These are phyloP conservation scores for Saturnispora besseyi DNA, from an alignment of 805 yeast species.

Conservation along the genomic window DNA sequence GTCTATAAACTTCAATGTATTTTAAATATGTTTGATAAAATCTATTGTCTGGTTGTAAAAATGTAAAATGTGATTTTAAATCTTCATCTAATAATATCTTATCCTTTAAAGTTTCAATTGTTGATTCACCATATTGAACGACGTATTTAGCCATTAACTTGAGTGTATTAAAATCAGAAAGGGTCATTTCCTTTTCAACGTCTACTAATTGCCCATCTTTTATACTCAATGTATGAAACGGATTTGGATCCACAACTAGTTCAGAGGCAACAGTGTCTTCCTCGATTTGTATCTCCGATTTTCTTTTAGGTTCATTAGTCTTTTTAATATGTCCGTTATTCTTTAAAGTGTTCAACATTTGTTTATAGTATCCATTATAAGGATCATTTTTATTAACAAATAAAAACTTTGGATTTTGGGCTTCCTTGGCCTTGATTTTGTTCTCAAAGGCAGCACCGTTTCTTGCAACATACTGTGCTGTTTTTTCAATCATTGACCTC, in stretches of 20 bases:
- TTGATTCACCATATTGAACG: constrained; percentile 48
- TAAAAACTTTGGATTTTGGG: constrained; percentile 45
- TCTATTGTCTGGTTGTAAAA: constrained; percentile 52
- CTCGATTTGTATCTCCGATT: background rate
- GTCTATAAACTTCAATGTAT: constrained; percentile 49
- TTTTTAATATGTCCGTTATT: constrained; percentile 20
- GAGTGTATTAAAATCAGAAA: constrained; percentile 57
- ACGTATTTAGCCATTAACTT: constrained; percentile 64
- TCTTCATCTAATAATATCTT: constrained; percentile 23
- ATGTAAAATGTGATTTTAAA: constrained; percentile 54
- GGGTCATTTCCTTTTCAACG: constrained; percentile 36
- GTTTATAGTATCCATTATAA: constrained; percentile 48
- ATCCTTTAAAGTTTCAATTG: constrained; percentile 30
- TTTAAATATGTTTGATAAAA: constrained; percentile 41
- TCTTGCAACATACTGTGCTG: constrained; percentile 58
- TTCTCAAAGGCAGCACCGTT: constrained; percentile 63
- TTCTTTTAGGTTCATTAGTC: background rate
- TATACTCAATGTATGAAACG: constrained; percentile 20
- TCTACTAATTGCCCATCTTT: constrained; percentile 13
- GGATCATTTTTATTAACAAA: constrained; percentile 51
- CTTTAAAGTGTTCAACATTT: constrained; percentile 32
- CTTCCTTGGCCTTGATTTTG: constrained; percentile 40
- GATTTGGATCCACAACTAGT: constrained; percentile 11
- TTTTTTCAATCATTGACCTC: constrained; percentile 51
- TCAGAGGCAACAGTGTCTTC: constrained; percentile 1